A percentile compares a stretch with the other conserved stretches of the same genome.
These are phyloP conservation scores for Mycena polygramma DNA, from an alignment of 768 basidiomycete genomes.

Conservation along the genomic window DNA sequence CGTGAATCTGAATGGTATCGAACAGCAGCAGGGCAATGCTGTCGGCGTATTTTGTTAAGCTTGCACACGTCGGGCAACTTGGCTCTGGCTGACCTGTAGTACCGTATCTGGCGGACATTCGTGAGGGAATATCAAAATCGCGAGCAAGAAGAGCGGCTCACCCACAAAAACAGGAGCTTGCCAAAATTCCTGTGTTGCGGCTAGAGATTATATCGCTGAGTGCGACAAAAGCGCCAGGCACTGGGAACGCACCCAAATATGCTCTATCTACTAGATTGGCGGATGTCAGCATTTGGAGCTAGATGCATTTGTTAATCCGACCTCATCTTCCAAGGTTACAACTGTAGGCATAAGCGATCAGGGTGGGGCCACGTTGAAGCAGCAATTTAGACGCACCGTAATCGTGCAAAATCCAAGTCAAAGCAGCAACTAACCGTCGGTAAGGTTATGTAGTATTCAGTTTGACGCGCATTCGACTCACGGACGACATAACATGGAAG, in stretches of 20 bases:
- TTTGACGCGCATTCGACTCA: not conserved
- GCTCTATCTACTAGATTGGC: constrained; percentile 49
- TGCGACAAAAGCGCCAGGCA: not conserved
- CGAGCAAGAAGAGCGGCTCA: constrained; percentile 31
- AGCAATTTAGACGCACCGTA: constrained; percentile 39
- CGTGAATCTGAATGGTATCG: constrained; percentile 61
- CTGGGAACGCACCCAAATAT: constrained; percentile 53
- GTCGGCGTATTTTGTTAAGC: not conserved
- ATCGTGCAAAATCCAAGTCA: constrained; percentile 57
- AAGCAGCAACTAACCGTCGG: constrained; percentile 42
- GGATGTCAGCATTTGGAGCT: not conserved
- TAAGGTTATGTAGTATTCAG: not conserved
- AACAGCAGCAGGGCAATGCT: constrained; percentile 58
- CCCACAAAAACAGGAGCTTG: constrained; percentile 60
- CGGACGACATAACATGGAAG: constrained; percentile 26
- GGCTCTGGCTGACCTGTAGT: constrained; percentile 46
- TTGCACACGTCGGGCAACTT: not conserved
- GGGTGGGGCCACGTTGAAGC: not conserved
- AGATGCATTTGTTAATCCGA: not conserved
- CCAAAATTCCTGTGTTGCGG: constrained; percentile 49
- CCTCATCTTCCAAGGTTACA: constrained; percentile 52
- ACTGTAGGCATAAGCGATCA: constrained; percentile 36
- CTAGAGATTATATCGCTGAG: constrained; percentile 38
- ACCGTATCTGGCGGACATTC: constrained; percentile 53
- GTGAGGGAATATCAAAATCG: not conserved